Base-by-base conservation (phyloP, 176 grass and related monocot species). In the Hordeum vulgare region DNA sequence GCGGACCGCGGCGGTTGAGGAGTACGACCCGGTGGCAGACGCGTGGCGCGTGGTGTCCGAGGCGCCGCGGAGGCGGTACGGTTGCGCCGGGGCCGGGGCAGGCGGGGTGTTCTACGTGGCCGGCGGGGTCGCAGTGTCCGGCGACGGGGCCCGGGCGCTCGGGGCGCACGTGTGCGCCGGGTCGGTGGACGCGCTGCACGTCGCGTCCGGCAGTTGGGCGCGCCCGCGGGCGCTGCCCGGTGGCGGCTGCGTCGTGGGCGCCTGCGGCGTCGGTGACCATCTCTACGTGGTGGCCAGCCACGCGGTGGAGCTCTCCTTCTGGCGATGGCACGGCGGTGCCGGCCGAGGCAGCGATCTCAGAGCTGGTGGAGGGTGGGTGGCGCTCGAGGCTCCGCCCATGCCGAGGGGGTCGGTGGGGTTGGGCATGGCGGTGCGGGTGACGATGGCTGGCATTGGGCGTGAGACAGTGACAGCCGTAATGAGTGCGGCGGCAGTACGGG, bases 271-370 rank as follows among this genome's bases (percentile, higher is more conserved):
- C 39, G 84, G 88, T 9, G 86, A 87, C 2, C 83, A 89, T 28
- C 85, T 98, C 25, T 98, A 94, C 75, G 89, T 95, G 21, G 64
- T 95, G 11, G 95, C 92, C 1, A 95, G 95, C 82, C 95, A 98
- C 86, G 86, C 95, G 4, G 84, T 91, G 31, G 92, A 91, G 72
- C 75, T 98, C 61, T 95, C 92, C 29, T 95, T 98, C 81, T 98
- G 95, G 95, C 75, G 90, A 42, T 90, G 86, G 88, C 79, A 78
- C 28, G 89, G 75, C 23, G 61, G 78, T 14, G 71, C 34, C 2
- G 75, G 82, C 35, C 64, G 75, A 11, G 84, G 73, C 21, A 35
- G 68, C 5, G 57, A 42, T 12, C 41, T 57, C 1, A 70, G 81
- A 54, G 82, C 74, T 28, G 72, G 24, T 1, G 61, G 78, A 9